phyloP scores from a whole-genome alignment of 768 basidiomycete species.

The Leccinum boreale region DNA sequence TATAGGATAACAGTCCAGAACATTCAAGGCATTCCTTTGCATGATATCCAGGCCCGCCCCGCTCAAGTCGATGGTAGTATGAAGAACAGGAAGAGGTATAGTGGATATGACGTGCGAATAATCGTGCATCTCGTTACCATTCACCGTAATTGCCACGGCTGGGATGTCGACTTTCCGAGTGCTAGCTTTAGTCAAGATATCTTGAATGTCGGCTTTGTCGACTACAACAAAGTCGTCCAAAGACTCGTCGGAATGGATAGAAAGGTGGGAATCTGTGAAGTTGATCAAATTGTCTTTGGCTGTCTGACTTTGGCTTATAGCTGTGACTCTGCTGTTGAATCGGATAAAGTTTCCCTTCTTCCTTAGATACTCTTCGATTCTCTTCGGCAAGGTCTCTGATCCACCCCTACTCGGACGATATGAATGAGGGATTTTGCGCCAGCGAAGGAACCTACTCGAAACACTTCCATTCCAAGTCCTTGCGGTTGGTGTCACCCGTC shows the following conservation, averaged over 20 bases:
- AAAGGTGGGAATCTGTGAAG: not conserved
- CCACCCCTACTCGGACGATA: not conserved
- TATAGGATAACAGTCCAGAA: not conserved
- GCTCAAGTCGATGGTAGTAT: not conserved
- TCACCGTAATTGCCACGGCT: not conserved
- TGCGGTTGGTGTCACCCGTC: not conserved
- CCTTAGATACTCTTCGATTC: not conserved
- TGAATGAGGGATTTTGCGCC: not conserved
- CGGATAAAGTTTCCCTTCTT: not conserved
- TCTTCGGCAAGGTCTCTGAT: not conserved
- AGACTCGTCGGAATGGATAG: not conserved
- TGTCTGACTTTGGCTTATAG: not conserved
- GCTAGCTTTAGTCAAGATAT: not conserved
- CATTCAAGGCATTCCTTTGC: not conserved
- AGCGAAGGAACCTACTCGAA: not conserved
- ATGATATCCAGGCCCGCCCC: not conserved
- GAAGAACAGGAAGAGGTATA: not conserved
- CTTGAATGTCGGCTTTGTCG: not conserved
- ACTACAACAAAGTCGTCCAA: not conserved
- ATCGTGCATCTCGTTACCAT: not conserved
- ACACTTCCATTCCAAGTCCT: not conserved
- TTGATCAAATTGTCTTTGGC: not conserved
- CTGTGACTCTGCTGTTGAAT: not conserved
- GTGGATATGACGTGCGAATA: not conserved
- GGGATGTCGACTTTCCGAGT: not conserved